Conservation (phyloP, 1,284 basidiomycete genomes). For the Exobasidium rhododendri region DNA sequence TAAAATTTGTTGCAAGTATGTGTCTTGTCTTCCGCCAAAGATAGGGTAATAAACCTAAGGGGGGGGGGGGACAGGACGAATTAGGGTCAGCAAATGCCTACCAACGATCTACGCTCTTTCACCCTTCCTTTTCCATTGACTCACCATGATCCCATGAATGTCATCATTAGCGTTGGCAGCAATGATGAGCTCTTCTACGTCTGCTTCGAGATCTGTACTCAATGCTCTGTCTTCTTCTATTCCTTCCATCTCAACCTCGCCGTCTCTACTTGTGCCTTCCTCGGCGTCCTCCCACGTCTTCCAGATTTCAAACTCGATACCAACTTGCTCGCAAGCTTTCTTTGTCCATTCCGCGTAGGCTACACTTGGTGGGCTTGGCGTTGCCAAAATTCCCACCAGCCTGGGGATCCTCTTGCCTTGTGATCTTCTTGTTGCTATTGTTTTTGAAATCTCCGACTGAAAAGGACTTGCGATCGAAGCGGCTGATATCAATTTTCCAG, state of each 20-base stretch:
- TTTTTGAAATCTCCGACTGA: constrained; percentile 37
- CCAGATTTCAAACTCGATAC: constrained; percentile 72
- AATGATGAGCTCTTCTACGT: constrained; percentile 54
- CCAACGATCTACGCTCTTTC: too few relatives aligned
- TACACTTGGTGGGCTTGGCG: constrained; percentile 77
- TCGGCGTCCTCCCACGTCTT: constrained; percentile 54
- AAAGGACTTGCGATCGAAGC: constrained; percentile 48
- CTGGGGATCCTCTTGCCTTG: constrained; percentile 61
- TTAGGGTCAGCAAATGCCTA: too few relatives aligned
- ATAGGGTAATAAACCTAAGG: constrained; percentile 56
- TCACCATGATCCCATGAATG: constrained; percentile 97
- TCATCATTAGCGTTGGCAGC: constrained; percentile 73
- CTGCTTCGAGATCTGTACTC: constrained; percentile 76
- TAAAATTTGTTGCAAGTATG: constrained; percentile 91
- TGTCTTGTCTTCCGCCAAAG: constrained; percentile 67
- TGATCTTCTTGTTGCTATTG: constrained; percentile 31
- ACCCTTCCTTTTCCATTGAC: too few relatives aligned
- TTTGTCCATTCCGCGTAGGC: constrained; percentile 90
- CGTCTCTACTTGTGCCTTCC: constrained; percentile 51
- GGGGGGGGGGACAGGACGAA: too few relatives aligned
- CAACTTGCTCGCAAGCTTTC: constrained; percentile 83
- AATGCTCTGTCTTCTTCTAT: constrained; percentile 62
- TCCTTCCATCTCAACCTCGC: constrained; percentile 55
- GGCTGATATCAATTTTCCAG: constrained; percentile 46
- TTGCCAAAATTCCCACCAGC: constrained; percentile 88